phyloP scores from a whole-genome alignment of 305 asterid species.

The Monarda citriodora region DNA sequence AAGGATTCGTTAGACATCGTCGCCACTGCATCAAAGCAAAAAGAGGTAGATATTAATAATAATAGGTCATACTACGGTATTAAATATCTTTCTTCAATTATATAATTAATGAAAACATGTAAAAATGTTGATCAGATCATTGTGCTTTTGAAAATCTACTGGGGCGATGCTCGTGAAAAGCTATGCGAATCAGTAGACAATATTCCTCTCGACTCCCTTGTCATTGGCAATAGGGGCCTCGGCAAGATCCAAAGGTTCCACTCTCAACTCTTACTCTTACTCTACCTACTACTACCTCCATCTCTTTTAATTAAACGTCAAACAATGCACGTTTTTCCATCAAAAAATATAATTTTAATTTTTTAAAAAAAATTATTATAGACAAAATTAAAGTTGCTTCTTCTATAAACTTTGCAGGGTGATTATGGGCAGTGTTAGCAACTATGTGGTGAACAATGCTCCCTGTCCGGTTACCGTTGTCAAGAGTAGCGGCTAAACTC shows the following conservation, averaged over 20 bases:
- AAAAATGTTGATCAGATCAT: constrained; percentile 33
- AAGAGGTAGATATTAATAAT: constrained; percentile 43
- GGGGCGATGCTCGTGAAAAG: constrained; percentile 97
- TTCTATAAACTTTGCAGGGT: neutral
- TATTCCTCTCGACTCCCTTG: constrained; percentile 71
- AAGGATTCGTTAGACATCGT: constrained; percentile 68
- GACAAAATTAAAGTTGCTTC: too few relatives aligned
- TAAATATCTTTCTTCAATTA: too few relatives aligned
- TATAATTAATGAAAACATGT: too few relatives aligned
- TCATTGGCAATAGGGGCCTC: constrained; percentile 93
- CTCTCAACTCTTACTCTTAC: neutral
- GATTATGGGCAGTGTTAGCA: constrained; percentile 63
- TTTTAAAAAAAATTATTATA: too few relatives aligned
- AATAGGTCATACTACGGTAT: too few relatives aligned
- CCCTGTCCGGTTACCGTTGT: constrained; percentile 80
- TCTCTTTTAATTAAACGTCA: too few relatives aligned
- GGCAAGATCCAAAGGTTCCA: constrained; percentile 79
- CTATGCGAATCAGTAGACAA: constrained; percentile 64
- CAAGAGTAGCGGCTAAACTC: constrained; percentile 41
- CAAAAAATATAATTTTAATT: too few relatives aligned
- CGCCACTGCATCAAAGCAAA: constrained; percentile 58
- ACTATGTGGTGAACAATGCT: constrained; percentile 74
- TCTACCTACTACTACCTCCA: too few relatives aligned
- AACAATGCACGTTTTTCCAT: too few relatives aligned
- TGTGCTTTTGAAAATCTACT: constrained; percentile 72